Evolutionary conservation across 805 yeast genomes (phyloP).

Genomic region (Sungouiozyma intestinalis): DNA sequence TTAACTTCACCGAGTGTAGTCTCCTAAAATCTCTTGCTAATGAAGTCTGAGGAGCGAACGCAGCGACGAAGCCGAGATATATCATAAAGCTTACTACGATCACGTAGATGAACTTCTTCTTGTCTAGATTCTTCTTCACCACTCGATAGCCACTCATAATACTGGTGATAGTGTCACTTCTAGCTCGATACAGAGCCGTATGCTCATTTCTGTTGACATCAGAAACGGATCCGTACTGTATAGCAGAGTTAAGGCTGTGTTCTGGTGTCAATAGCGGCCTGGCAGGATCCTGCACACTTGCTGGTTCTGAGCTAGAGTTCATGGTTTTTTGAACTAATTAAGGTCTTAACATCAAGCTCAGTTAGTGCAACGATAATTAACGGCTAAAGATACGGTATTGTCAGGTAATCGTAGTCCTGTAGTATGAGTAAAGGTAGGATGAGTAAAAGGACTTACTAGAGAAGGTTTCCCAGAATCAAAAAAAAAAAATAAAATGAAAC

Average conservation of each 20-base stretch:
- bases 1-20: constrained; percentile 53
- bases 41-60: constrained; percentile 78
- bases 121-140: constrained; percentile 24
- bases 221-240: background rate
- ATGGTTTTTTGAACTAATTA: no score
- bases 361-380: no score
- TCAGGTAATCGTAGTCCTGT: no score
- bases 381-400: no score
- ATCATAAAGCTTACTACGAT: constrained; percentile 17
- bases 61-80: constrained; percentile 45
- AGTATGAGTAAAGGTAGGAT: no score
- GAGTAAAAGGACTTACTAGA: no score
- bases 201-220: background rate
- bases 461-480: background rate
- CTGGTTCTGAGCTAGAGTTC: background rate
- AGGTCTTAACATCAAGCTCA: no score
- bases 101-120: constrained; percentile 18
- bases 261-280: background rate
- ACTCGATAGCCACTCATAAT: constrained; percentile 20
- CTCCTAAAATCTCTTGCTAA: constrained; percentile 71
- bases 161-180: constrained; percentile 24
- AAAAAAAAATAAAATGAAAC: constrained; percentile 35
- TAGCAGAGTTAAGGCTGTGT: background rate
- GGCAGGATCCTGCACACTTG: background rate
- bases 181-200: constrained; percentile 8